Evolutionary conservation across 345 rosid genomes (phyloP), one percentile per base, ranked within the genome.

Genomic region (Garcia nutans): DNA sequence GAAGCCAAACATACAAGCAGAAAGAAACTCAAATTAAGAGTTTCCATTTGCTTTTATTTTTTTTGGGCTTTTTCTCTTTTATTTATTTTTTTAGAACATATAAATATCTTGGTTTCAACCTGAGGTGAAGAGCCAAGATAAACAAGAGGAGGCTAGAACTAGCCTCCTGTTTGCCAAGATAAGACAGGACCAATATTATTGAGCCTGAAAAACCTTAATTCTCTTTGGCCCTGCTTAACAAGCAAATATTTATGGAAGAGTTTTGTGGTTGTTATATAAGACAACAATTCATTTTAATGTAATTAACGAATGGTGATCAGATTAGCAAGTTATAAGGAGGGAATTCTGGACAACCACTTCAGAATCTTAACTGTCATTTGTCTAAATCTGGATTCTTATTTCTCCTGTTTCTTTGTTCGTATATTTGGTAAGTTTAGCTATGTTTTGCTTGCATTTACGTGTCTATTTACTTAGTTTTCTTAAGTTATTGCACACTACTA

Each of bases 1-100:
- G 80, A 73, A 49, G 80, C 54, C 52, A 79, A 81, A 24, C 78
- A 15, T 10, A 79, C 2, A 75, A 82, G 24, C 24, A 71, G 17
- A n/a, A 71, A 31, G 24, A 60, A 65, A 58, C 65, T 1, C 63
- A 19, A 49, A 9, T 62, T 81, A 22, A 31, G 24, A 7, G n/a
- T 60, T 15, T 17, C 62, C 78, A 68, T 77, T 67, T 37, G 41
- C 41, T 37, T 37, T 10, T 12, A 41, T 62, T 37, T 52, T 42
- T 33, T 19, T 1, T 2, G 31, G 31, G 3, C n/a, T 0, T 12
- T 77, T 47, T 24, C 66, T 12, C 13, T 22, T 50, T 52, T 65
- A 22, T 52, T 64, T 26, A 31, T 31, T 26, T 47, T 41, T 71
- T 26, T 44, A 37, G 0, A 3, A 37, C 0, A 37, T 1, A 28